Base-by-base conservation (phyloP, 2,329 filamentous ascomycete species). In the Ploettnerulaceae sp. region DNA sequence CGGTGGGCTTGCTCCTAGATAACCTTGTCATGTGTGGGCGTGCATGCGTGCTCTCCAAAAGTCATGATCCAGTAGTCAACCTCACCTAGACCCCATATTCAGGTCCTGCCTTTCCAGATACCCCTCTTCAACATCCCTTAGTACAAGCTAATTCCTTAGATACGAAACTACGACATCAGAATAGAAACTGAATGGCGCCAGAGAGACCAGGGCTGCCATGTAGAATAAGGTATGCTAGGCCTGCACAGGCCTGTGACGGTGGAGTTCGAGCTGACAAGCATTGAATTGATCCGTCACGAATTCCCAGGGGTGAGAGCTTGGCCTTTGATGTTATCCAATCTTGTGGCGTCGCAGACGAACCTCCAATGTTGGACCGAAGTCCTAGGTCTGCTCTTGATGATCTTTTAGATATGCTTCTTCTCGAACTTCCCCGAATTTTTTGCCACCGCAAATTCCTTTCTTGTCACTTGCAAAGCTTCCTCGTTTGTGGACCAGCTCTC, bases 301-400 rank as follows among this genome's bases (percentile, higher is more conserved):
- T 45, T 44, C 37, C 51, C 53, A 55, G 50, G 53, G 54, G 51
- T 44, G 26, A 29, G 40, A 37, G 47, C 48, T 42, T 50, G 47
- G 48, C 40, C 54, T 28, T 51, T 42, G 46, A 52, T 52, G 42
- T 54, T 36, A 52, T 42, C 52, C 51, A 58, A 57, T 57, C 53
- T 59, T 49, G 55, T 59, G 59, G 58, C 57, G 58, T 61, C 53
- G 54, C 57, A 56, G 52, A 52, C 46, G 48, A 56, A 57, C 51
- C 46, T 54, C 48, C 34, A 53, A 45, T 51, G 53, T 52, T 57
- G 55, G 54, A 45, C 45, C 52, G 33, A 53, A 53, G 49, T 50
- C 52, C 47, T 55, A 54, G 47, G 37, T 51, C 42, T 43, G 45
- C 39, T 53, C 22, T 54, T 52, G 48, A 51, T 54, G 51, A 55